Conservation (phyloP, 2,329 filamentous ascomycete species). For the Colletotrichum nymphaeae region DNA sequence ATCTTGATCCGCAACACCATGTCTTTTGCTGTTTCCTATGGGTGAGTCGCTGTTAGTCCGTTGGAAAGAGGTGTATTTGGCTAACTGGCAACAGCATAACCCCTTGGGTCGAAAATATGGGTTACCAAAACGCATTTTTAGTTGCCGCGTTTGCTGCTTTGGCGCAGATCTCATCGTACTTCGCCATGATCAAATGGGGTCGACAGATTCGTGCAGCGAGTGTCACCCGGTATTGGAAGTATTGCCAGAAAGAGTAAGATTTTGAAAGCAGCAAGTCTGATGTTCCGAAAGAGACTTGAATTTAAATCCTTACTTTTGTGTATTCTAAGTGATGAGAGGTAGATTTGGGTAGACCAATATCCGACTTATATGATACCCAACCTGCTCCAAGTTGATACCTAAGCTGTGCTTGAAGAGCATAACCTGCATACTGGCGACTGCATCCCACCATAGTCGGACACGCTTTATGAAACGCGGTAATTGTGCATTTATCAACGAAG, state of each 20-base stretch:
- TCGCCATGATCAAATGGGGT: background rate
- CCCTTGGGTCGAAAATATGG: background rate
- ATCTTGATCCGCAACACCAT: constrained; percentile 51
- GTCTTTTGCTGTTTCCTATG: constrained; percentile 47
- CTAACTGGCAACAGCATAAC: background rate
- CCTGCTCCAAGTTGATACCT: too few species aligned
- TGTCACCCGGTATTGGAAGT: background rate
- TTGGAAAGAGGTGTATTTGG: background rate
- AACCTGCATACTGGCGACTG: too few species aligned
- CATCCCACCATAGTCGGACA: too few species aligned
- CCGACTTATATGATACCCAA: too few species aligned
- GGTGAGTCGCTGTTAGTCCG: background rate
- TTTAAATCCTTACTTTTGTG: too few species aligned
- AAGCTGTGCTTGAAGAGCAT: too few species aligned
- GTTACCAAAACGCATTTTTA: background rate
- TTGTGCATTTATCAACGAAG: background rate
- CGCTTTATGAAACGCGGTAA: background rate
- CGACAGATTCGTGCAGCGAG: background rate
- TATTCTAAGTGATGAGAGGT: too few species aligned
- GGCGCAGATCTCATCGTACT: background rate
- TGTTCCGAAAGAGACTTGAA: too few species aligned
- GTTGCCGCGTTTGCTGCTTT: background rate
- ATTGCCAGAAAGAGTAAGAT: background rate
- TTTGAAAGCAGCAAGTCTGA: background rate
- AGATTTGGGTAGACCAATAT: too few species aligned